These are phyloP conservation scores for Dictyostelium purpureum DNA, from an alignment of 78 protist genomes.

Conservation along the genomic window DNA sequence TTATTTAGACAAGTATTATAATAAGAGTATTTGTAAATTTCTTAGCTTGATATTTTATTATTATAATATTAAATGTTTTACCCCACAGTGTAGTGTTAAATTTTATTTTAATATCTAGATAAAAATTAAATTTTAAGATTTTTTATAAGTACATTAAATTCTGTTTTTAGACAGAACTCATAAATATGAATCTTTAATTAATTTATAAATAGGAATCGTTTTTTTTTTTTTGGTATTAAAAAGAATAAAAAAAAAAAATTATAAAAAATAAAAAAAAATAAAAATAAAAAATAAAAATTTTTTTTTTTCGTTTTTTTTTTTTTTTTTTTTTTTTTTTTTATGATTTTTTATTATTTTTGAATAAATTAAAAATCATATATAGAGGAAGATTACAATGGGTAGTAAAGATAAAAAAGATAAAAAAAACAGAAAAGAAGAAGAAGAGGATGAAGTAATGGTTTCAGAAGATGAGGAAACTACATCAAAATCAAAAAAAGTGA, in stretches of 20 bases:
- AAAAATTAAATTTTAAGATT: too few relatives aligned
- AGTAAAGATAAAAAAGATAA: conserved; percentile 8
- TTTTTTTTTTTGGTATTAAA: too few relatives aligned
- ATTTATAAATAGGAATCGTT: too few relatives aligned
- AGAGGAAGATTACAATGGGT: background rate
- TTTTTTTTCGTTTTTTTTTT: background rate
- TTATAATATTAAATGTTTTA: too few relatives aligned
- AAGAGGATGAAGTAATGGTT: background rate
- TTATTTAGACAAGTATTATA: too few relatives aligned
- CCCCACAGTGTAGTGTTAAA: too few relatives aligned
- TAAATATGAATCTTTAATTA: too few relatives aligned
- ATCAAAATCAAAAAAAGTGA: background rate
- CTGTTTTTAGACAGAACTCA: too few relatives aligned
- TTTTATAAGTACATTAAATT: too few relatives aligned
- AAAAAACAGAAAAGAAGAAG: background rate
- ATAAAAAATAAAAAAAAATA: background rate
- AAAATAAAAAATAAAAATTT: background rate
- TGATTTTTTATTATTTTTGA: background rate
- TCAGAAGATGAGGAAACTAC: background rate
- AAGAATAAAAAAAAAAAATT: background rate
- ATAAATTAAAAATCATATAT: background rate
- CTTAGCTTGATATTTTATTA: too few relatives aligned
- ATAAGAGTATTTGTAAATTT: too few relatives aligned
- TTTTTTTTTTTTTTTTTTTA: background rate
- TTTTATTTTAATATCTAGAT: too few relatives aligned